Conservation (phyloP, 768 basidiomycete genomes). For the Pleurotus platypus region DNA sequence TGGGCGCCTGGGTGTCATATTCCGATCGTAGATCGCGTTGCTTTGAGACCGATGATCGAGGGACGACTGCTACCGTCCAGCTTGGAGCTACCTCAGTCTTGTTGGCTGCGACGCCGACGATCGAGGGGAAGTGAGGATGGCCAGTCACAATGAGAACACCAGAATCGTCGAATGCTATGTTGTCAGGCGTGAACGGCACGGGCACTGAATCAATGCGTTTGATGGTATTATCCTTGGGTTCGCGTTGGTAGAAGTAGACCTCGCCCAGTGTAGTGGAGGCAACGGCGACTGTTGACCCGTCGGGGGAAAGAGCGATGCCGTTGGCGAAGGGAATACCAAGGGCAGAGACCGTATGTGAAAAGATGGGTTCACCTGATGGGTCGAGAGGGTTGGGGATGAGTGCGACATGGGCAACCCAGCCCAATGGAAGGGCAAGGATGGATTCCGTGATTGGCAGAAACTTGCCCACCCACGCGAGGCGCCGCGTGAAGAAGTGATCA, state of each 20-base stretch:
- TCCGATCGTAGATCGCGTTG: not conserved
- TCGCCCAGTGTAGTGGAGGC: conserved; percentile 46
- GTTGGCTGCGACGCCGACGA: conserved; percentile 42
- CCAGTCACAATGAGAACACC: conserved; percentile 56
- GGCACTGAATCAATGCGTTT: conserved; percentile 31
- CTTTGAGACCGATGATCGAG: conserved; percentile 9
- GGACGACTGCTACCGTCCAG: conserved; percentile 52
- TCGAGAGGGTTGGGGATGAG: conserved; percentile 26
- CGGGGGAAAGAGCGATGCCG: conserved; percentile 58
- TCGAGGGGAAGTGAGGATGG: conserved; percentile 59
- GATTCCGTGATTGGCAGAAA: conserved; percentile 54
- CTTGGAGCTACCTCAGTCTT: conserved; percentile 43
- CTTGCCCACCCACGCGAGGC: conserved; percentile 49
- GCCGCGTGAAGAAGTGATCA: conserved; percentile 67
- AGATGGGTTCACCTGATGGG: conserved; percentile 20
- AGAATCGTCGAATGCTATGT: conserved; percentile 48
- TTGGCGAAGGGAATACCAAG: conserved; percentile 64
- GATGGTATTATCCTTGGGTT: conserved; percentile 41
- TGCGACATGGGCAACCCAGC: conserved; percentile 56
- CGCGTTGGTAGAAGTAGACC: conserved; percentile 50
- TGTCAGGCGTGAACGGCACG: conserved; percentile 62
- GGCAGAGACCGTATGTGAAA: conserved; percentile 34
- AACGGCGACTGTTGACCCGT: conserved; percentile 48
- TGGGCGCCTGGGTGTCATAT: conserved; percentile 44
- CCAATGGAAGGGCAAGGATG: conserved; percentile 50